Base-by-base conservation (phyloP, 257 asterid species). In the Ballota nigra region DNA sequence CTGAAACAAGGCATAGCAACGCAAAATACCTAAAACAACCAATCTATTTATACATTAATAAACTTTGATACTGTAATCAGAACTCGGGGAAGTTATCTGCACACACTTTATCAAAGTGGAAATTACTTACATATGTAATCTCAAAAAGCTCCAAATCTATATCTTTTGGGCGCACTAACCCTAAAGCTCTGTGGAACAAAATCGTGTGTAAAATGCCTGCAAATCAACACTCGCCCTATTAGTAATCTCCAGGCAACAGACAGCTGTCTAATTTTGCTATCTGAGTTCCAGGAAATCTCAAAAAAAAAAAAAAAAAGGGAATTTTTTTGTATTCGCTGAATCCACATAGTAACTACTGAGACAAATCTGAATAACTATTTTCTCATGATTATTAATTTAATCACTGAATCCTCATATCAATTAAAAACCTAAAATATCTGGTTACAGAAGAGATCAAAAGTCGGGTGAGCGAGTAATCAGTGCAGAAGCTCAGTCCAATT, bases 81-180 rank as follows among this genome's bases (percentile, higher is more conserved):
- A 40, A 61, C 40, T 43, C 43, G 12, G 8, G 1, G 63, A 45
- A 67, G 59, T 18, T 34, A 43, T n/a, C 22, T 6, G 29, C 69
- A 73, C 57, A 28, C 33, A 47, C 57, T 22, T 66, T 12, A 70
- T 2, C 1, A 36, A 43, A 63, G n/a, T 29, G 22, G 9, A 43
- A 64, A 64, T 18, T 24, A 84, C 96, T 84, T 74, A 95, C 97
- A 77, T 95, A 95, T 24, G 99, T 89, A 66, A 95, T 89, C 85
- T 95, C 99, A 73, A 95, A 95, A 68, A 95, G 97, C 83, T 95
- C 99, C 89, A 87, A 75, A 78, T 92, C 97, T 45, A 92, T 80
- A 61, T 95, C 97, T 88, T 87, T 92, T 6, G 99, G 99, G 69
- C 95, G 95, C 73, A 95, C 87, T 29, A 95, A 83, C 69, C 99